phyloP scores from a whole-genome alignment of 176 grass and related monocot genomes.

The Secale cereale region DNA sequence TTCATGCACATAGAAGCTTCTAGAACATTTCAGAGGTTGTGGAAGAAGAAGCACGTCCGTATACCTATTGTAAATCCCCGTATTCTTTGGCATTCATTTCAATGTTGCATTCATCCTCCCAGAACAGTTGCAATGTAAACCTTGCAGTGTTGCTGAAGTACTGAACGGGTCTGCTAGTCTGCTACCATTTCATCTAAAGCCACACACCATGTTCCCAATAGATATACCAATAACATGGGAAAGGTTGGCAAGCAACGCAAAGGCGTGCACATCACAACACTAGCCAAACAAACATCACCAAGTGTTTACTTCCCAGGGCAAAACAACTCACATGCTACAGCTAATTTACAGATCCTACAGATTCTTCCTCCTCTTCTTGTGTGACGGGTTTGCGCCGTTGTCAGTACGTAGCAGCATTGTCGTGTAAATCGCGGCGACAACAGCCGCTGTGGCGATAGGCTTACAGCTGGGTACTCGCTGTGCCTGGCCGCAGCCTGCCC shows the following conservation, averaged over 20 bases:
- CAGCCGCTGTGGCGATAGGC: not conserved
- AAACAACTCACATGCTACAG: not conserved
- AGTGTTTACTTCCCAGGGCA: not conserved
- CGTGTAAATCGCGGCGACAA: not conserved
- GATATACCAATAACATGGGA: not conserved
- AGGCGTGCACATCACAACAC: not conserved
- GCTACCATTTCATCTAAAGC: not conserved
- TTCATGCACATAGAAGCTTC: not conserved
- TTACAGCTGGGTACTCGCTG: conserved; percentile 21
- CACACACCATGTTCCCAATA: not conserved
- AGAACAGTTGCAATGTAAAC: not conserved
- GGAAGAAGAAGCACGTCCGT: not conserved
- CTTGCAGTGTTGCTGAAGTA: not conserved
- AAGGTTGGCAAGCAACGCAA: not conserved
- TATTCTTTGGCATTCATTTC: not conserved
- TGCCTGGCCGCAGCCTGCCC: conserved; percentile 45
- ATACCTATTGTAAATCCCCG: not conserved
- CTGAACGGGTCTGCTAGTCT: not conserved
- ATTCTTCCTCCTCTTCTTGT: not conserved
- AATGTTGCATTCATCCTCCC: not conserved
- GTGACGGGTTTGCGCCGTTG: not conserved
- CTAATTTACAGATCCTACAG: conserved; percentile 28
- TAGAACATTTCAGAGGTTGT: not conserved
- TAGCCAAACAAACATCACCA: not conserved
- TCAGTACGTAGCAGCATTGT: not conserved